Base-by-base conservation (phyloP, 2,329 filamentous ascomycete genomes). In the Aspergillus novofumigatus region DNA sequence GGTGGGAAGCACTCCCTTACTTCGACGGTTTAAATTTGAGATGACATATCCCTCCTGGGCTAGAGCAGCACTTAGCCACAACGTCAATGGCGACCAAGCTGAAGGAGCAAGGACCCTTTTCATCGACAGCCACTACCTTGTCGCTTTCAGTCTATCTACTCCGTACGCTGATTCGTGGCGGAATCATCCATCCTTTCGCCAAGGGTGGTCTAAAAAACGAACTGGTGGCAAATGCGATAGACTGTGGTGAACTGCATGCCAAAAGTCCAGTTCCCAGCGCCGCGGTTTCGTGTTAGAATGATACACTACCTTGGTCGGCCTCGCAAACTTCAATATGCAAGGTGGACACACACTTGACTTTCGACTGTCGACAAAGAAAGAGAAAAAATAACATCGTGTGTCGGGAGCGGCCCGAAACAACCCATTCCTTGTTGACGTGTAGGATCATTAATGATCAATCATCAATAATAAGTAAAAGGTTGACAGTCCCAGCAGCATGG, bases 381-480 rank as follows among this genome's bases (percentile, higher is more conserved):
- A 38, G 32, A 38, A 38, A 38, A 38, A 17, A 38, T 38, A 38
- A 38, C 32, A 14, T 38, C 20, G 20, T 51, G 20, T 51, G 21
- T 29, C 57, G 58, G 61, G 58, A 60, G 52, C 61, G 61, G 61
- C 42, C 62, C 62, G 61, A 62, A 65, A 29, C 35, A 51, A 25
- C 49, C 58, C 58, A 59, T 55, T 29, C 32, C 53, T 25, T 45
- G 50, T 51, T 56, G 56, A 58, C 54, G 23, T 60, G 57, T 55
- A 58, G 53, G 54, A 59, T 60, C 54, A 57, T 51, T 23, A 17
- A 26, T 44, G 11, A 23, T 38, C 44, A 26, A 50, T 52, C n/a
- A 57, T 21, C 41, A 47, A 47, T 14, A 47, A 11, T 10, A 23
- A 45, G 58, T 52, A 59, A 54, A 54, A 58, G 53, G 57, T 59